These are phyloP conservation scores for Rhynchospora pubera DNA, from an alignment of 176 grass and related monocot species.

Conservation along the genomic window DNA sequence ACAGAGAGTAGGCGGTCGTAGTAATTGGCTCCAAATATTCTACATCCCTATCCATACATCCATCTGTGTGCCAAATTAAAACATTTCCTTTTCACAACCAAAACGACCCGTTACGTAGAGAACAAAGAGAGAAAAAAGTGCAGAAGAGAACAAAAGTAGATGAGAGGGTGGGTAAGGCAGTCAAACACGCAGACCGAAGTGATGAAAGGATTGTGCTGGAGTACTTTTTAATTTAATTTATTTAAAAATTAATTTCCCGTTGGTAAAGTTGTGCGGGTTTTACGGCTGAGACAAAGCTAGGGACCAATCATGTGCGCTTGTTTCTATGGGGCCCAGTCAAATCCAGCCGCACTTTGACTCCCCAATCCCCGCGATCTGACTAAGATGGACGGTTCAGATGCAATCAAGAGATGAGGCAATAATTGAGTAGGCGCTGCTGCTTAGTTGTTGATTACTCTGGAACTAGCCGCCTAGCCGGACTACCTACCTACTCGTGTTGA, in stretches of 20 bases:
- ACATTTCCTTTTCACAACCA: not conserved
- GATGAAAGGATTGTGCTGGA: slow-evolving; percentile 8
- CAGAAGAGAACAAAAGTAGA: not conserved
- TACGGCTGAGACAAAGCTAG: not conserved
- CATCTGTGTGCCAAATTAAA: not conserved
- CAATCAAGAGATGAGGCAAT: not conserved
- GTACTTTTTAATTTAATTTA: not conserved
- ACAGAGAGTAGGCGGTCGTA: not conserved
- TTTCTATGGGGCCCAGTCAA: not conserved
- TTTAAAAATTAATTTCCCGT: not conserved
- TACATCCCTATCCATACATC: not conserved
- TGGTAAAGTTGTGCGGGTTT: slow-evolving; percentile 14
- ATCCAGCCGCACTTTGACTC: slow-evolving; percentile 13
- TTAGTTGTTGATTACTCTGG: not conserved
- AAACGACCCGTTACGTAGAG: not conserved
- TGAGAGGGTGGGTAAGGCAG: not conserved
- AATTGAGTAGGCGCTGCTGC: not conserved
- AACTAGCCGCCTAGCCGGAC: too few species aligned
- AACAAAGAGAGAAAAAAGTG: not conserved
- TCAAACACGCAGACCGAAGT: slow-evolving; percentile 27
- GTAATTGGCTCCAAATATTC: not conserved
- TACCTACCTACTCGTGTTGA: too few species aligned
- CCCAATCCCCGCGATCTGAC: not conserved
- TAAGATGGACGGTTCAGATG: not conserved
- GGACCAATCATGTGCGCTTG: slow-evolving; percentile 8